These are phyloP conservation scores for Arthrobotrys pseudoclavata DNA, from an alignment of 2,329 filamentous ascomycete genomes.

Conservation along the genomic window DNA sequence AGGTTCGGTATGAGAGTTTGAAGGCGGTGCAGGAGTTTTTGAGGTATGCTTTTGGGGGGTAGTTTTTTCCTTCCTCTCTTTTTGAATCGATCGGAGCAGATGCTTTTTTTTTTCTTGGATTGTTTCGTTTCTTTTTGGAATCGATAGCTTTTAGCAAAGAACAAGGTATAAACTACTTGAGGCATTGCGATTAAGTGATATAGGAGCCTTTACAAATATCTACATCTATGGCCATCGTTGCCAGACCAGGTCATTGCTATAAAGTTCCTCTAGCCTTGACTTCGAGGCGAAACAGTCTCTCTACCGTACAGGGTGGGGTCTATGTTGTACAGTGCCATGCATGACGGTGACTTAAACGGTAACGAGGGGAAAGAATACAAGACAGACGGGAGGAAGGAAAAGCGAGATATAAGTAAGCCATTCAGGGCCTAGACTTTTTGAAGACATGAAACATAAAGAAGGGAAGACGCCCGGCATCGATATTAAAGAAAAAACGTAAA, in stretches of 20 bases:
- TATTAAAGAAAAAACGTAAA: not conserved
- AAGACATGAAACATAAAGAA: not conserved
- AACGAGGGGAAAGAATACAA: too few species aligned
- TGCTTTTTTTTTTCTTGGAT: not conserved
- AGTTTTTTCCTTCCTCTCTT: not conserved
- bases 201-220: too few species aligned
- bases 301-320: too few species aligned
- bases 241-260: too few species aligned
- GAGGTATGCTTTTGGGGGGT: conserved; percentile 74
- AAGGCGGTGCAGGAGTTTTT: conserved; percentile 84
- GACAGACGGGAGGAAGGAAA: not conserved
- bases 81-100: not conserved
- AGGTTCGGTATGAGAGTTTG: conserved; percentile 91
- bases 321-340: too few species aligned
- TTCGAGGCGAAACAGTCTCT: too few species aligned
- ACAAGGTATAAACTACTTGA: not conserved
- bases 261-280: not conserved
- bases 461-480: not conserved
- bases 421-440: not conserved
- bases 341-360: too few species aligned
- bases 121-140: conserved; percentile 1
- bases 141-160: not conserved
- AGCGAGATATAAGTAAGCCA: too few species aligned
- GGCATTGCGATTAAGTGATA: not conserved
- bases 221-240: too few species aligned